Evolutionary conservation across 257 asterid genomes (phyloP).

Genomic region (Petunia axillaris): DNA sequence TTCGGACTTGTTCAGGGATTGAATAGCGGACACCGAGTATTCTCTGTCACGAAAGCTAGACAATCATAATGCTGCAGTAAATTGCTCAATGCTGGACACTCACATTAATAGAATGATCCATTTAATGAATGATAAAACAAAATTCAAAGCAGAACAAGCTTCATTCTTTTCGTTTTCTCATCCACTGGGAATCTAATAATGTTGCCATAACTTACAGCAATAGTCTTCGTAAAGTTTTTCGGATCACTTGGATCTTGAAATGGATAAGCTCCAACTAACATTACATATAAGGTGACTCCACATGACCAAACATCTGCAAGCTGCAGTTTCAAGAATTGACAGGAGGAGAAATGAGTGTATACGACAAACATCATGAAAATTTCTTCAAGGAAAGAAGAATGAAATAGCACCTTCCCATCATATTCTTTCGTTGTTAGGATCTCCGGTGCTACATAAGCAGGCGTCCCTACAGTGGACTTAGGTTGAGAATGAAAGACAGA

Average conservation of each 20-base stretch:
- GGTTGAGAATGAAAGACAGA: conserved; percentile 52
- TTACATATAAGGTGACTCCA: conserved; percentile 51
- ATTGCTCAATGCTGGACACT: neutral
- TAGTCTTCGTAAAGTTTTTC: conserved; percentile 41
- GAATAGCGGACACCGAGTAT: conserved; percentile 45
- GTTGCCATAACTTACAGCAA: conserved; percentile 38
- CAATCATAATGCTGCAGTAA: conserved; percentile 27
- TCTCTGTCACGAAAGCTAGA: conserved; percentile 36
- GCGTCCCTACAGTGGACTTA: conserved; percentile 51
- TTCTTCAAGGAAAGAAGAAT: neutral
- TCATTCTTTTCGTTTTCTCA: neutral
- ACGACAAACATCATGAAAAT: neutral
- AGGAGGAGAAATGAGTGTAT: neutral
- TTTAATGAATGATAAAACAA: neutral
- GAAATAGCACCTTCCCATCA: conserved; percentile 45
- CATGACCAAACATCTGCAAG: conserved; percentile 60
- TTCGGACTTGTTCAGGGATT: conserved; percentile 39
- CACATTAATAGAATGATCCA: neutral
- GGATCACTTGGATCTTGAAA: conserved; percentile 49
- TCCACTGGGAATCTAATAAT: neutral
- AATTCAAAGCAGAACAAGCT: neutral
- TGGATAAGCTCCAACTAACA: conserved; percentile 51
- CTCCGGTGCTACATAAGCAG: conserved; percentile 56
- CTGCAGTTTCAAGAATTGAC: conserved; percentile 30
- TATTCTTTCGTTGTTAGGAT: conserved; percentile 47